Percentiles rank a stretch among this genome's conserved stretches.
These are phyloP conservation scores for Taiozyma sp. DNA, from an alignment of 1,139 yeast genomes.

Conservation along the genomic window DNA sequence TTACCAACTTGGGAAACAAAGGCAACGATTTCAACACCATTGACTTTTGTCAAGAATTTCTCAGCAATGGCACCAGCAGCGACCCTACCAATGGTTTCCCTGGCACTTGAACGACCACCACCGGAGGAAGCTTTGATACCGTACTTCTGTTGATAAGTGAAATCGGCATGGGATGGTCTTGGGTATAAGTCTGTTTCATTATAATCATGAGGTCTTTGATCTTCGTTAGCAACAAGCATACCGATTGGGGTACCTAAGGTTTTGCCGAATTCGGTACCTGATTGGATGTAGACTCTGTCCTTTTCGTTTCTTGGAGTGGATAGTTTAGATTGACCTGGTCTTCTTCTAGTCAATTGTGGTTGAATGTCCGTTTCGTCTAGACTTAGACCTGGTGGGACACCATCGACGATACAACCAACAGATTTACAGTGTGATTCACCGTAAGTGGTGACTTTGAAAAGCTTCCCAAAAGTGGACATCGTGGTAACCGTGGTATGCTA, in stretches of 20 bases:
- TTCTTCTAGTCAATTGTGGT: constrained; percentile 92
- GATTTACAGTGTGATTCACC: constrained; percentile 98
- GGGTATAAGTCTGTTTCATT: constrained; percentile 93
- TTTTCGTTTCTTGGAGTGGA: constrained; percentile 96
- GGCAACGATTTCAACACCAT: constrained; percentile 91
- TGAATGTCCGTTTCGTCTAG: constrained; percentile 86
- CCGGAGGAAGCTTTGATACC: constrained; percentile 93
- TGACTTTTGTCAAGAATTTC: constrained; percentile 71
- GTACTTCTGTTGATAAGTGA: constrained; percentile 85
- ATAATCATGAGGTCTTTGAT: constrained; percentile 95
- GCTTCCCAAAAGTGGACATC: constrained; percentile 64
- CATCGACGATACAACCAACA: constrained; percentile 98
- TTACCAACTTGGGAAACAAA: constrained; percentile 90
- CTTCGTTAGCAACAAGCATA: constrained; percentile 89
- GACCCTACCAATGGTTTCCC: constrained; percentile 97
- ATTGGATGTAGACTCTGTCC: constrained; percentile 87
- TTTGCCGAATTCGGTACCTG: constrained; percentile 88
- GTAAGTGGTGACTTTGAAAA: constrained; percentile 82
- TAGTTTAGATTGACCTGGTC: constrained; percentile 94
- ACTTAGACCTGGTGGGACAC: constrained; percentile 93
- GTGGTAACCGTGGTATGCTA: too few species aligned
- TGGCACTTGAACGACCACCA: constrained; percentile 95
- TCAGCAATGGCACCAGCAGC: constrained; percentile 99
- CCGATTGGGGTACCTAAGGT: constrained; percentile 96
- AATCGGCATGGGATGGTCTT: constrained; percentile 97